Conservation (phyloP, 176 grass and related monocot species). For the Avena sativa region DNA sequence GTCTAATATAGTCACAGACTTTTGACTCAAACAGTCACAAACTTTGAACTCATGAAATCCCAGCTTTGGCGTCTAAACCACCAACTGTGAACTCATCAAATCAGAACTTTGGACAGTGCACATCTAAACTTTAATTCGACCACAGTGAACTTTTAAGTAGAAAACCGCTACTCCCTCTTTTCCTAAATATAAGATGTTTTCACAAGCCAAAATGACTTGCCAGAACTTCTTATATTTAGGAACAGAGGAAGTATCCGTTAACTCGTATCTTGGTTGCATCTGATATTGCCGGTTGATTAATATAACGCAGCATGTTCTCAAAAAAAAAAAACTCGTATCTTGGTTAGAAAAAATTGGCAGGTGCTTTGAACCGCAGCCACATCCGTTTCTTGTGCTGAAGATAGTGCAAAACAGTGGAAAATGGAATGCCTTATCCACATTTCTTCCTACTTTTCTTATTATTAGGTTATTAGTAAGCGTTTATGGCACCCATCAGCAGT, state of each 20-base stretch:
- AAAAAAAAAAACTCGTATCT: neutral
- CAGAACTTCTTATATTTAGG: too few species aligned
- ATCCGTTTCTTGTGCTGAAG: conserved; percentile 26
- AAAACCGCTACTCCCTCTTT: neutral
- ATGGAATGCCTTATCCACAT: neutral
- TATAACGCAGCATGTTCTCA: too few species aligned
- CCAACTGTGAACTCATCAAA: conserved; percentile 8
- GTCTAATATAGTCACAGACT: neutral
- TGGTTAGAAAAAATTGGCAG: conserved; percentile 1
- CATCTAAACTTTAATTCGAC: neutral
- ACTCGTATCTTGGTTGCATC: conserved; percentile 1
- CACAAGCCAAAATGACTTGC: too few species aligned
- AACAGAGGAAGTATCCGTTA: neutral
- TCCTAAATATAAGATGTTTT: too few species aligned
- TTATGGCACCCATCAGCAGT: neutral
- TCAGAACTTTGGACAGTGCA: neutral
- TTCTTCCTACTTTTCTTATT: conserved; percentile 8
- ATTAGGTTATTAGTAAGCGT: neutral
- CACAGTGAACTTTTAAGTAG: neutral
- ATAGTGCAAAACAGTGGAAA: neutral
- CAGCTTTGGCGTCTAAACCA: neutral
- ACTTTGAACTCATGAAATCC: neutral
- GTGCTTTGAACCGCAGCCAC: conserved; percentile 16
- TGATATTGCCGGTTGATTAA: too few species aligned
- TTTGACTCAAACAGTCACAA: neutral